Base-by-base conservation (phyloP, 192 early-diverging fungal species). In the Pilaira anomala region DNA sequence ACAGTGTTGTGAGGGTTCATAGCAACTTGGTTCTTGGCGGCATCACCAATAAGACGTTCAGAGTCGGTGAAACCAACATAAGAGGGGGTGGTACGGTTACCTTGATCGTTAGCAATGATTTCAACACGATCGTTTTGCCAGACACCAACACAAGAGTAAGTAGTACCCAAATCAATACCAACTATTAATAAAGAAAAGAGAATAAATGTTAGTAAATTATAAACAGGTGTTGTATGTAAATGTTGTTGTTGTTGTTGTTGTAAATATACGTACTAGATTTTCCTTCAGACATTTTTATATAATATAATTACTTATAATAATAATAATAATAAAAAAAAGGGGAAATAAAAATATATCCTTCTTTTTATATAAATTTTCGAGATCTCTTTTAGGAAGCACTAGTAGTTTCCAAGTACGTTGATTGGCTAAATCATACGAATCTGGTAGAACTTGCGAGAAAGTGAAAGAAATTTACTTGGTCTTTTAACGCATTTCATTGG, bases 91-190 rank as follows among this genome's bases (percentile, higher is more conserved):
- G 93, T 98, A 69, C 96, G 91, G 88, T 96, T 94, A 78, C 96
- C 96, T 84, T 98, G 95, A 80, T 97, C 96, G 84, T 98, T 98
- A 82, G 93, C 92, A 76, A 98, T 94, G 72, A 98, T 94, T 78
- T 96, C 93, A 63, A 94, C 94, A 62, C 86, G 82, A 65, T 87
- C 87, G 71, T 85, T 85, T 71, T 88, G 79, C 83, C 83, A 86
- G 56, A 91, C 85, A 71, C 89, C 94, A 24, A 96, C 94, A 80
- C 95, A 95, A 60, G 89, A 92, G 82, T 88, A 87, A 67, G 93
- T 97, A 65, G 95, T 97, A 71, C 95, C 95, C 73, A 97, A 83
- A 84, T 97, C 95, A 79, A 97, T 95, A 84, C 93, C 95, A 72
- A 26, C 54, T 56, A 56, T n/a, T n/a, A n/a, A n/a, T 19, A 22